phyloP scores from a whole-genome alignment of 2,329 filamentous ascomycete genomes.

The Coniochaeta sp. region DNA sequence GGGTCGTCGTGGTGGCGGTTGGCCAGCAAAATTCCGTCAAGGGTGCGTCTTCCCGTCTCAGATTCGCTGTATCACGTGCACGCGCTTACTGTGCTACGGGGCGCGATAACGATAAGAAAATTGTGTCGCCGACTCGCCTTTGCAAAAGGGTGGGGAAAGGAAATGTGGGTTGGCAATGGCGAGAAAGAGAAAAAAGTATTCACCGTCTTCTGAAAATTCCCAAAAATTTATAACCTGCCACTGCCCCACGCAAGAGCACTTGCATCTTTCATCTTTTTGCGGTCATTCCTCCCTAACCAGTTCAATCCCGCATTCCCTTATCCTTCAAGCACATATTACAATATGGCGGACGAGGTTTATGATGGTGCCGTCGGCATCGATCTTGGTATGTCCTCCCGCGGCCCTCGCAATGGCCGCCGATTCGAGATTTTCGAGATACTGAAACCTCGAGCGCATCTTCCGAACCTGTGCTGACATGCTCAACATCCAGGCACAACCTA shows the following conservation, averaged over 20 bases:
- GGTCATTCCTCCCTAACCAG: conserved; percentile 7
- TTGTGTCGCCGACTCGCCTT: neutral
- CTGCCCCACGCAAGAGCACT: conserved; percentile 1
- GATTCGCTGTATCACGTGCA: neutral
- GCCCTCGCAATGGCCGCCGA: neutral
- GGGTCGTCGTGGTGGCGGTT: neutral
- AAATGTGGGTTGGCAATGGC: neutral
- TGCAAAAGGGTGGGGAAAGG: neutral
- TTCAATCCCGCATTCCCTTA: conserved; percentile 1
- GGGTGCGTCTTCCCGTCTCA: neutral
- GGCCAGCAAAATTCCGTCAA: neutral
- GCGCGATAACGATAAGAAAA: conserved; percentile 1
- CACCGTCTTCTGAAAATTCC: conserved; percentile 1
- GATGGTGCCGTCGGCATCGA: conserved; percentile 99
- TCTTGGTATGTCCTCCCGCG: conserved; percentile 62
- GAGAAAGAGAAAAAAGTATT: conserved; percentile 1
- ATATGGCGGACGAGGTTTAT: conserved; percentile 96
- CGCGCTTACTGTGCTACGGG: neutral
- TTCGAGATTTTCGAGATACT: neutral
- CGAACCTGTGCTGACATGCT: neutral
- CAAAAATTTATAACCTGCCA: conserved; percentile 3
- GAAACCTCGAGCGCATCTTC: conserved; percentile 10
- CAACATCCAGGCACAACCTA: conserved; percentile 79
- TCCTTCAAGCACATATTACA: conserved; percentile 27
- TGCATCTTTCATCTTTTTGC: conserved; percentile 1